Conservation (phyloP, 345 rosid genomes). For the Eucalyptus camaldulensis region DNA sequence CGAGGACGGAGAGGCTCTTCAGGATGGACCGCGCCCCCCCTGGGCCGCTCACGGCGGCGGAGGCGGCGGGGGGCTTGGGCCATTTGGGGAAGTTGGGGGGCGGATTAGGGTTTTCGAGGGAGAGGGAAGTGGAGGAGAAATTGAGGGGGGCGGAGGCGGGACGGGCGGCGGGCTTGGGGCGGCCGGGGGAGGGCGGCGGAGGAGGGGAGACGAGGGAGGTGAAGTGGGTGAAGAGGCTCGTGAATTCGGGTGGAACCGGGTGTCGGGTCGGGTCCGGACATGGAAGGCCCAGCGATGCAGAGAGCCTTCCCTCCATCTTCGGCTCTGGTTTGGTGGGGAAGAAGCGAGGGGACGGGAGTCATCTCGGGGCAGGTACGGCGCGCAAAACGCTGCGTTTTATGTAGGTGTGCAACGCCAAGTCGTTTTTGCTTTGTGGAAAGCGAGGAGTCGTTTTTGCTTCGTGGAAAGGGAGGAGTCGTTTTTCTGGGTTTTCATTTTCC, state of each 20-base stretch:
- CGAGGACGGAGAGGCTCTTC: slow-evolving; percentile 61
- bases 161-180: neutral
- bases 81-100: slow-evolving; percentile 9
- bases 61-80: slow-evolving; percentile 14
- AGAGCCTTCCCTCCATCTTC: neutral
- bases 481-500: neutral
- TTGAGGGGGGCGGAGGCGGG: neutral
- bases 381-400: neutral
- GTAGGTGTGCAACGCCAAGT: neutral
- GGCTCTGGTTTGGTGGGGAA: neutral
- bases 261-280: slow-evolving; percentile 24
- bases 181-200: neutral
- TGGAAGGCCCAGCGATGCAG: neutral
- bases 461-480: accelerated
- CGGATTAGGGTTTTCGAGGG: slow-evolving; percentile 4
- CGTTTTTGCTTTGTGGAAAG: neutral
- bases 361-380: neutral
- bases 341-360: neutral
- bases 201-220: neutral
- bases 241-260: slow-evolving; percentile 13
- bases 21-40: slow-evolving; percentile 26
- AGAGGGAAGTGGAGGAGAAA: slow-evolving; percentile 33
- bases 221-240: slow-evolving; percentile 1
- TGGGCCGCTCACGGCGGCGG: slow-evolving; percentile 29
- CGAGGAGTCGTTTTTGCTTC: neutral